These are phyloP conservation scores for Ambrosia hybrid DNA, from an alignment of 140 eudicot species.

Conservation along the genomic window DNA sequence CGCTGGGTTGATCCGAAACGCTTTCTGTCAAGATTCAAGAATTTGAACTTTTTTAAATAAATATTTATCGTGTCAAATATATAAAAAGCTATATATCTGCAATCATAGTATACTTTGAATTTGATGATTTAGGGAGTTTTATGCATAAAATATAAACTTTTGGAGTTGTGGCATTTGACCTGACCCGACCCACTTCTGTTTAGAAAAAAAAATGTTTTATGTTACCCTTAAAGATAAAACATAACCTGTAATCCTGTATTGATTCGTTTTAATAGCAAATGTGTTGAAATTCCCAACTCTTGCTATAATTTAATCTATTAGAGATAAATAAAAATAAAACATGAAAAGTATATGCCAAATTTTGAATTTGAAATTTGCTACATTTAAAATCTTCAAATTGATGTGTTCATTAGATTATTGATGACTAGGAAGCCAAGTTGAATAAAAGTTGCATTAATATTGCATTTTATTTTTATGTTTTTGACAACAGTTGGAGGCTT, in stretches of 20 bases:
- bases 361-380: too few relatives aligned
- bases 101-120: not conserved
- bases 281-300: not conserved
- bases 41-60: not conserved
- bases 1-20: not conserved
- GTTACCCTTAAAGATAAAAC: not conserved
- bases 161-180: not conserved
- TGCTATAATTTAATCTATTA: too few relatives aligned
- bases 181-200: too few relatives aligned
- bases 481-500: slow-evolving; percentile 59
- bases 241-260: not conserved
- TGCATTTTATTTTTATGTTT: not conserved
- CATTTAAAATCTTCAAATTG: not conserved
- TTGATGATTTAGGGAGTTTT: not conserved
- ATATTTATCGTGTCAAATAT: not conserved
- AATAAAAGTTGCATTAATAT: not conserved
- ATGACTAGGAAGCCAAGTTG: not conserved
- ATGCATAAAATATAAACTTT: not conserved
- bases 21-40: not conserved
- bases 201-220: not conserved
- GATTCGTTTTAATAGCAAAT: not conserved
- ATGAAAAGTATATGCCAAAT: not conserved
- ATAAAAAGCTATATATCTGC: not conserved
- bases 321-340: too few relatives aligned
- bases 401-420: not conserved